These are phyloP conservation scores for Filobasidium wieringae DNA, from an alignment of 768 basidiomycete genomes.

Conservation along the genomic window DNA sequence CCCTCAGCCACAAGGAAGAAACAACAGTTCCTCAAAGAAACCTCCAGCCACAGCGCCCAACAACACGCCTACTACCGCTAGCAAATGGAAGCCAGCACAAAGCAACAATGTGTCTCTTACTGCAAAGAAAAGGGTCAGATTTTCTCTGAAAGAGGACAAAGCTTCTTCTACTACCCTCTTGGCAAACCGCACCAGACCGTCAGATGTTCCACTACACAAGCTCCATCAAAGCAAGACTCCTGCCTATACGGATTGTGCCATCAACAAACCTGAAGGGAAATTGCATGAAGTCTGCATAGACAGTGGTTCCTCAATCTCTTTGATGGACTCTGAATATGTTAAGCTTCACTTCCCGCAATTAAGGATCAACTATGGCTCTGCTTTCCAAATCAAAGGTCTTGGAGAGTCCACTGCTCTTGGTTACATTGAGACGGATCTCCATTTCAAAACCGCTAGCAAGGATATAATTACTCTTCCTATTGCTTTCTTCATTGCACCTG, in stretches of 20 bases:
- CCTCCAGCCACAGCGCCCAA: not conserved
- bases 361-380: not conserved
- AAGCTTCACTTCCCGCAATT: not conserved
- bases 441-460: not conserved
- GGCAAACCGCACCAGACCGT: not conserved
- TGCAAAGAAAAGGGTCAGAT: not conserved
- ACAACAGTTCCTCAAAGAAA: not conserved
- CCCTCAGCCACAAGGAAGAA: not conserved
- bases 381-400: not conserved
- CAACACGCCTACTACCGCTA: not conserved
- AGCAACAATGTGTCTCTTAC: not conserved
- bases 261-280: not conserved
- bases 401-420: not conserved
- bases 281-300: not conserved
- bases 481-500: not conserved
- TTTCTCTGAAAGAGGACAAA: not conserved
- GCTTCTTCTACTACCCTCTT: not conserved
- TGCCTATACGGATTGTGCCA: not conserved
- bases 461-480: not conserved
- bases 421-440: not conserved
- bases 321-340: not conserved
- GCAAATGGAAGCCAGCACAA: not conserved
- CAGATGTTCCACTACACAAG: not conserved
- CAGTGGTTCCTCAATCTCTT: slow-evolving; percentile 1
- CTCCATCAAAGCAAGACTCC: not conserved